A percentile compares a stretch with the other conserved stretches of the same genome.
phyloP scores from a whole-genome alignment of 768 basidiomycete genomes.

The Xanthoconium purpureum region DNA sequence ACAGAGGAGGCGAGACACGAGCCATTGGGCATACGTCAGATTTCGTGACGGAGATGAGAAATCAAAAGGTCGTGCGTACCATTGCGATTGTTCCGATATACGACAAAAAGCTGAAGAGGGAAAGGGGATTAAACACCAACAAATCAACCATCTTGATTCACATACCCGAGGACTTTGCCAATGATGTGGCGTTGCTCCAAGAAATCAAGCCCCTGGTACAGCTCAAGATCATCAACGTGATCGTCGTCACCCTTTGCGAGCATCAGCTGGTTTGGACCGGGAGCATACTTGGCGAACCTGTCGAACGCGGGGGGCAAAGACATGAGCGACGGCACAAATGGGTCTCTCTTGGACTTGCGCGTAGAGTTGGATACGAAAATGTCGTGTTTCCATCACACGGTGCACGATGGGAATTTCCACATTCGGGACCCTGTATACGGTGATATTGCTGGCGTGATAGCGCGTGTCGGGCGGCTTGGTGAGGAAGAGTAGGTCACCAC shows the following conservation, averaged over 20 bases:
- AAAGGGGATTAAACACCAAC: neutral
- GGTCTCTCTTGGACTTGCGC: slow-evolving; percentile 21
- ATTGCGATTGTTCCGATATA: slow-evolving; percentile 95
- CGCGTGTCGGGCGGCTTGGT: slow-evolving; percentile 73
- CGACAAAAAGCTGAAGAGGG: slow-evolving; percentile 70
- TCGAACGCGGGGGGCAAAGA: neutral
- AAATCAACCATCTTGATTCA: slow-evolving; percentile 9
- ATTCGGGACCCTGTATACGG: slow-evolving; percentile 94
- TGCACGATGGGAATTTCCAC: slow-evolving; percentile 96
- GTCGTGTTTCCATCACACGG: slow-evolving; percentile 88
- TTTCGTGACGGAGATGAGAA: slow-evolving; percentile 7
- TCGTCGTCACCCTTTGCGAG: slow-evolving; percentile 99
- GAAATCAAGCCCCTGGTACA: slow-evolving; percentile 88
- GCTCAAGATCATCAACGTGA: slow-evolving; percentile 75
- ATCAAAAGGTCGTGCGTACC: slow-evolving; percentile 43
- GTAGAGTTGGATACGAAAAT: slow-evolving; percentile 41
- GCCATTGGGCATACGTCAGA: too few relatives aligned
- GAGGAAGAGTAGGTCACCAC: slow-evolving; percentile 94
- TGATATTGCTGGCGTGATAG: slow-evolving; percentile 92
- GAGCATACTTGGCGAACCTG: slow-evolving; percentile 30
- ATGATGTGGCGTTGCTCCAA: slow-evolving; percentile 86
- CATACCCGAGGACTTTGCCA: slow-evolving; percentile 92
- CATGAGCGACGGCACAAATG: slow-evolving; percentile 2
- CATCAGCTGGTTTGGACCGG: slow-evolving; percentile 58
- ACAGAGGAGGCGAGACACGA: too few relatives aligned